Base-by-base conservation (phyloP, 176 grass and related monocot genomes). In the Lolium multiflorum region DNA sequence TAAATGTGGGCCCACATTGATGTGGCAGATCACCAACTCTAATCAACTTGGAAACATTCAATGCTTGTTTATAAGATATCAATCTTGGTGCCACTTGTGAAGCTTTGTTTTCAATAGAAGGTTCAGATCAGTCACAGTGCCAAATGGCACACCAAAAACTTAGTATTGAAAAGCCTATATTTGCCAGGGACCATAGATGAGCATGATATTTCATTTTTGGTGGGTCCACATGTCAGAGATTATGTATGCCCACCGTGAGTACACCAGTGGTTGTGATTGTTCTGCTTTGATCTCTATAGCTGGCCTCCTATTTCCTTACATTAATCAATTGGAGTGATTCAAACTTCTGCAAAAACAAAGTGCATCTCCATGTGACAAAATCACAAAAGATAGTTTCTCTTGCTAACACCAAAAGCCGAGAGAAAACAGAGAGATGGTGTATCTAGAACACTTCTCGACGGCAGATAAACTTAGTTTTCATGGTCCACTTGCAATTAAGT, bases 41-140 rank as follows among this genome's bases (percentile, higher is more conserved):
- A 78, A 87, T 78, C 85, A 85, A 65, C 48, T 90, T 86, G 87
- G 76, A 89, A 89, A 89, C 91, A 89, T 81, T 89, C 84, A 70
- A 81, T 87, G 76, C 81, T 78, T 87, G 17, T 71, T 87, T 87
- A 84, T 70, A 76, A 26, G 48, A 52, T 83, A 82, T 54, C 74
- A 63, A 43, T 76, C 39, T 41, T 64, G 61, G 21, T 80, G 56
- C 62, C 65, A 61, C 69, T 49, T 74, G 55, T 47, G 55, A 56
- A 31, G 82, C 78, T 71, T 49, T 71, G 22, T 37, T 80, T 59
- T 74, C 51, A 80, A 47, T 39, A 56, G 17, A 56, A 11, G 46
- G 14, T 68, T 58, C 54, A 73, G 61, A 5, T 21, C 26, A 76
- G 78, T 71, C 39, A 62, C 78, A 47, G 57, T 7, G 50, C 39